These are phyloP conservation scores for Fusarium staphyleae DNA, from an alignment of 2,329 filamentous ascomycete genomes.

Conservation along the genomic window DNA sequence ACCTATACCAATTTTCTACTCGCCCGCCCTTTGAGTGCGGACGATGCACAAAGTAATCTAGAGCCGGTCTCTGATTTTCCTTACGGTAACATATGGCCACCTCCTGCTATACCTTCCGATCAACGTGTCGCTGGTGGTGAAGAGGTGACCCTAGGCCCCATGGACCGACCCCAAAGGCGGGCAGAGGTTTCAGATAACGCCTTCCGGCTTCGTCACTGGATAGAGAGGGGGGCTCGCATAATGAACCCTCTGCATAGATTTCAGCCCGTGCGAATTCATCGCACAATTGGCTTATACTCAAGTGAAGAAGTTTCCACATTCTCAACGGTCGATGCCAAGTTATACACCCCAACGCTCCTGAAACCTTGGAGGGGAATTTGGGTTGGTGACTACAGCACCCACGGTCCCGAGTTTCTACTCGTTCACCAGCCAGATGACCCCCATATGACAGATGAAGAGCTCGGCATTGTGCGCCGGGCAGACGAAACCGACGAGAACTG, in stretches of 20 bases:
- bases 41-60: conserved; percentile 45
- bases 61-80: conserved; percentile 43
- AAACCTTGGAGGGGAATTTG: conserved; percentile 92
- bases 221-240: conserved; percentile 61
- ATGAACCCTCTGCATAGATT: too few relatives aligned
- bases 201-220: conserved; percentile 80
- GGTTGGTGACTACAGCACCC: conserved; percentile 87
- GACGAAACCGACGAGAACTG: conserved; percentile 57
- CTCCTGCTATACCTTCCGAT: conserved; percentile 69
- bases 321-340: conserved; percentile 71
- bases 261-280: too few relatives aligned
- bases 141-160: conserved; percentile 24
- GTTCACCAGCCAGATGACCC: conserved; percentile 73
- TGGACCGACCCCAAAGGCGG: conserved; percentile 46
- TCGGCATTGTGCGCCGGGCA: conserved; percentile 49
- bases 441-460: conserved; percentile 48
- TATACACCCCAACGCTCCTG: conserved; percentile 81
- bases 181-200: conserved; percentile 70
- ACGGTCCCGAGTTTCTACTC: conserved; percentile 88
- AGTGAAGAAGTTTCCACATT: conserved; percentile 68
- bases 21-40: conserved; percentile 57
- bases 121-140: conserved; percentile 56
- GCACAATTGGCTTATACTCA: too few relatives aligned
- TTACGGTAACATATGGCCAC: conserved; percentile 75
- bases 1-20: conserved; percentile 74